These are phyloP conservation scores for Agrocybe chaxingu DNA, from an alignment of 768 basidiomycete species.

Conservation along the genomic window DNA sequence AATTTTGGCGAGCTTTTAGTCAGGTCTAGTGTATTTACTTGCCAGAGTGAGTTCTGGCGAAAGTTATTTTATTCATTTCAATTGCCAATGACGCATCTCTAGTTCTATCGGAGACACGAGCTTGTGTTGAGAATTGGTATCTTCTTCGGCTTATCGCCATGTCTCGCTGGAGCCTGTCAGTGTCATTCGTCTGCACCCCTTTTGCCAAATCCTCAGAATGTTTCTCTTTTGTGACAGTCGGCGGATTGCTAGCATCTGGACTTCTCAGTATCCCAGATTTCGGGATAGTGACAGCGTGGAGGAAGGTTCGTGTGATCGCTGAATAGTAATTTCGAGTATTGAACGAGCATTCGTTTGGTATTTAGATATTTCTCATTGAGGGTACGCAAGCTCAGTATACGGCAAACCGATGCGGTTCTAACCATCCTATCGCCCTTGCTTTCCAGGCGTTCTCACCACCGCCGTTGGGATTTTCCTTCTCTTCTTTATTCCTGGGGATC, in stretches of 20 bases:
- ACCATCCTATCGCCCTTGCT: not conserved
- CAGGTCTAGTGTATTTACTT: conserved; percentile 36
- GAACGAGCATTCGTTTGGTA: not conserved
- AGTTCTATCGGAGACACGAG: conserved; percentile 33
- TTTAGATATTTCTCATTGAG: conserved; percentile 29
- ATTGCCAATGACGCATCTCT: conserved; percentile 1
- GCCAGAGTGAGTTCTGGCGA: conserved; percentile 27
- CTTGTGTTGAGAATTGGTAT: conserved; percentile 31
- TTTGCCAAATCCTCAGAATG: not conserved
- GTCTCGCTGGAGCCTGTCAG: conserved; percentile 33
- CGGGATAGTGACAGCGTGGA: conserved; percentile 28
- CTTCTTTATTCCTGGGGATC: conserved; percentile 23
- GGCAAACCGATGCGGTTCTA: not conserved
- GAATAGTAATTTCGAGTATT: not conserved
- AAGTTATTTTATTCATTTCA: not conserved
- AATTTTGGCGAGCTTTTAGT: conserved; percentile 17
- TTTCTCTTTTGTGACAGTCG: conserved; percentile 19
- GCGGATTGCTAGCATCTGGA: conserved; percentile 36
- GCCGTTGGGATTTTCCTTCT: conserved; percentile 22
- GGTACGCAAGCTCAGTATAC: conserved; percentile 9
- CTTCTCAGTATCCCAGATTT: conserved; percentile 30
- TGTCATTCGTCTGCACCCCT: not conserved
- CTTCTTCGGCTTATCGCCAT: conserved; percentile 31
- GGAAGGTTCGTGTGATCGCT: conserved; percentile 23
- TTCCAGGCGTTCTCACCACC: conserved; percentile 19